Evolutionary conservation across 208 protist genomes (phyloP).

Genomic region (Wallacemonas collosoma): DNA sequence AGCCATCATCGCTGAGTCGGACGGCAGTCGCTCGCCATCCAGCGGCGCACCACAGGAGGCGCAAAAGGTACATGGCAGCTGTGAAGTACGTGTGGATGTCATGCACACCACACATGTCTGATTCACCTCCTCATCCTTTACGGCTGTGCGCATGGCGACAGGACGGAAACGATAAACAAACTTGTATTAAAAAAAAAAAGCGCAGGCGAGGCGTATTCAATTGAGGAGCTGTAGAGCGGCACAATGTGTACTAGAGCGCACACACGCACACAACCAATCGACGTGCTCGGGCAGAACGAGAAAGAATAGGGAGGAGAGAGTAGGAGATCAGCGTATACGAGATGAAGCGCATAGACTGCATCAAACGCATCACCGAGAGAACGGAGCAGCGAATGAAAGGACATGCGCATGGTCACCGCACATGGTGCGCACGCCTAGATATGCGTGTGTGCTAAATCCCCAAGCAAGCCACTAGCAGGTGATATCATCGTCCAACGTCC

Average conservation of each 20-base stretch:
- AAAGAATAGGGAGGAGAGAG: not conserved
- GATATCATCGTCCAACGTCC: too few species aligned
- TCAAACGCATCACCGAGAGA: too few species aligned
- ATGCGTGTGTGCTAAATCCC: too few species aligned
- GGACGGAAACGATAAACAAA: too few species aligned
- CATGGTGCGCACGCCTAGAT: too few species aligned
- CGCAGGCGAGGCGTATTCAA: not conserved
- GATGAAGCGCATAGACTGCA: too few species aligned
- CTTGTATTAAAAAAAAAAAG: too few species aligned
- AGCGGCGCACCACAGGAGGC: constrained; percentile 84
- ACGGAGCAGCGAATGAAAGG: too few species aligned
- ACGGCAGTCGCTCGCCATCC: constrained; percentile 95
- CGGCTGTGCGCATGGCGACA: not conserved
- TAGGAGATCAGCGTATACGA: not conserved
- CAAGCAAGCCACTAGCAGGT: too few species aligned
- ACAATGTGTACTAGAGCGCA: not conserved
- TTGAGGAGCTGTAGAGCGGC: not conserved
- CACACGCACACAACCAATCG: not conserved
- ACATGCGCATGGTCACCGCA: too few species aligned
- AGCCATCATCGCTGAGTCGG: constrained; percentile 95
- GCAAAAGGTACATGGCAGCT: constrained; percentile 78
- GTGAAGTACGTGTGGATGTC: constrained; percentile 97
- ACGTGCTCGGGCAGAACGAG: not conserved
- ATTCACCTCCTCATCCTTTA: constrained; percentile 82
- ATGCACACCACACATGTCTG: constrained; percentile 98